A percentile compares a stretch with the other conserved stretches of the same genome.
Conservation (phyloP, 768 basidiomycete genomes). For the Macrolepiota albuminosa region DNA sequence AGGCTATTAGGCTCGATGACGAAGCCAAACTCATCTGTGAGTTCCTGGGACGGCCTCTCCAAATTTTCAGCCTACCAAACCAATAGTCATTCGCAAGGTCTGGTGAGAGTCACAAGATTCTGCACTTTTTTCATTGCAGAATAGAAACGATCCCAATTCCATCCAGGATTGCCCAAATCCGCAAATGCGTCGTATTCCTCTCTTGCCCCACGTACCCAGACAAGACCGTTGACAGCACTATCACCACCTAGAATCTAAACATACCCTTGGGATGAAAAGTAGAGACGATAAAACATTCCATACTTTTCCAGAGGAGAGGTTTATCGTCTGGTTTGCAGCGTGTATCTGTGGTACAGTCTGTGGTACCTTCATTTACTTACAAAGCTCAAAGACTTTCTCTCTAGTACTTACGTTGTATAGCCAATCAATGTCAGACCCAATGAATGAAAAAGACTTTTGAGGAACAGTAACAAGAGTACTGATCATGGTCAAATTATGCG, state of each 20-base stretch:
- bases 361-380: background rate
- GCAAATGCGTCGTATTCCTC: constrained; percentile 27
- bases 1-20: constrained; percentile 17
- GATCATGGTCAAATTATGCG: background rate
- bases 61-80: constrained; percentile 22
- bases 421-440: constrained; percentile 25
- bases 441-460: constrained; percentile 21
- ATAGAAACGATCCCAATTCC: constrained; percentile 34
- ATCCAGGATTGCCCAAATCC: constrained; percentile 23
- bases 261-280: background rate
- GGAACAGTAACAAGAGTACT: constrained; percentile 25
- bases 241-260: constrained; percentile 30
- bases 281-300: background rate
- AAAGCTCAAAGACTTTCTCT: background rate
- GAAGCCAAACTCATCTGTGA: constrained; percentile 20
- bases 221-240: constrained; percentile 30
- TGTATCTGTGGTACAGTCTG: constrained; percentile 21
- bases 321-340: constrained; percentile 19
- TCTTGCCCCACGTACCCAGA: constrained; percentile 27
- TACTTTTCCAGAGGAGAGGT: constrained; percentile 26
- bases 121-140: constrained; percentile 27
- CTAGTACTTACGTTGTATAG: constrained; percentile 17
- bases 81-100: background rate
- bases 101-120: background rate
- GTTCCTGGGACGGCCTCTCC: constrained; percentile 17